Evolutionary conservation across 768 basidiomycete species (phyloP).

Genomic region (Mycena sanguinolenta): DNA sequence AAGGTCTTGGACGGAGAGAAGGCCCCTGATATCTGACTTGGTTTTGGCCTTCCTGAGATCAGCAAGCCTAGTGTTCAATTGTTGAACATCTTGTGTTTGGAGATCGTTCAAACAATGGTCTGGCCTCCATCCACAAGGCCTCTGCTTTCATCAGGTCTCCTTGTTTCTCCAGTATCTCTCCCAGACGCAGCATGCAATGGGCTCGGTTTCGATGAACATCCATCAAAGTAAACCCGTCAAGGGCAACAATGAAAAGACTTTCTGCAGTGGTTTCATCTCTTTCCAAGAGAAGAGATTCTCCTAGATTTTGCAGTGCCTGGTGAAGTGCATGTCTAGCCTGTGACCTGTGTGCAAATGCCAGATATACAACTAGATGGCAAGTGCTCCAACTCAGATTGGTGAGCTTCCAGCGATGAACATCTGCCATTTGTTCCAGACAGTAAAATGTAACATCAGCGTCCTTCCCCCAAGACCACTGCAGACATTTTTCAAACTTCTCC

Average conservation of each 20-base stretch:
- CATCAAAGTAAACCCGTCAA: background rate
- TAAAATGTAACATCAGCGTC: background rate
- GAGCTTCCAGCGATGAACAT: background rate
- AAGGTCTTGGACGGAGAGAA: no score
- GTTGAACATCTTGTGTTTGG: background rate
- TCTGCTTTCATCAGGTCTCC: background rate
- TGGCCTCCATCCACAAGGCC: background rate
- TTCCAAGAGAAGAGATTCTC: background rate
- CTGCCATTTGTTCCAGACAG: background rate
- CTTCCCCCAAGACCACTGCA: background rate
- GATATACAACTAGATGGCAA: background rate
- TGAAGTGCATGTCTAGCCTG: background rate
- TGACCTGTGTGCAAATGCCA: background rate
- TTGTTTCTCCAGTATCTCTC: background rate
- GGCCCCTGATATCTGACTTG: no score
- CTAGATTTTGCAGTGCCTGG: background rate
- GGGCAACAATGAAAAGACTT: background rate
- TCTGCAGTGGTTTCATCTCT: background rate
- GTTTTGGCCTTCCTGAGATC: background rate
- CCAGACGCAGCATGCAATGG: background rate
- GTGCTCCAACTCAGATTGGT: background rate
- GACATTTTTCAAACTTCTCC: background rate
- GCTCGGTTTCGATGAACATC: conserved; percentile 1
- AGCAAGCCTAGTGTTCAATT: background rate
- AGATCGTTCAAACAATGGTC: background rate